Percentiles rank a stretch among this genome's conserved stretches.
Evolutionary conservation across 2,329 filamentous ascomycete genomes (phyloP).

Genomic region (Pseudopyrenochaeta lycopersici): DNA sequence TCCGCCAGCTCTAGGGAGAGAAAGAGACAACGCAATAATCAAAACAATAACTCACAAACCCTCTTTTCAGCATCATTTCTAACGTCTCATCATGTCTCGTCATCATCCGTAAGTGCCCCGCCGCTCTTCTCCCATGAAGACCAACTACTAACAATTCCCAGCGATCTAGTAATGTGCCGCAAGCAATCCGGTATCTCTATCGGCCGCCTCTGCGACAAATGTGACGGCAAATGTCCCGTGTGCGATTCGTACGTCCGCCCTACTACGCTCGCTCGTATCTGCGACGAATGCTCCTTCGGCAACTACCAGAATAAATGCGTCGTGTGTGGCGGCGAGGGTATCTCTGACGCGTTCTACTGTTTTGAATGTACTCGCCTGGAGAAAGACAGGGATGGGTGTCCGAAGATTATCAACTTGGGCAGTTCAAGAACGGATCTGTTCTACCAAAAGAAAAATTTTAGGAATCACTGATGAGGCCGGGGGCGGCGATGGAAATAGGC

Average conservation of each 20-base stretch:
- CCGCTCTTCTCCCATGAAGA: slow-evolving; percentile 1
- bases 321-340: slow-evolving; percentile 97
- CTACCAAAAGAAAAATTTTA: slow-evolving; percentile 77
- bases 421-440: slow-evolving; percentile 93
- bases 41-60: not conserved
- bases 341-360: slow-evolving; percentile 98
- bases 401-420: slow-evolving; percentile 98
- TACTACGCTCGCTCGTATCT: slow-evolving; percentile 96
- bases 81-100: slow-evolving; percentile 74
- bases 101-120: slow-evolving; percentile 79
- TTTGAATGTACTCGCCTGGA: slow-evolving; percentile 97
- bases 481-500: not conserved
- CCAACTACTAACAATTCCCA: slow-evolving; percentile 48
- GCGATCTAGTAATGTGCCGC: slow-evolving; percentile 99
- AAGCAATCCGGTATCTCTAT: slow-evolving; percentile 98
- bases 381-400: slow-evolving; percentile 96
- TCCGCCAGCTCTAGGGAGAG: too few relatives aligned
- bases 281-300: slow-evolving; percentile 98
- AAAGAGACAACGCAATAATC: not conserved
- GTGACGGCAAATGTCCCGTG: slow-evolving; percentile 98
- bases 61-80: not conserved
- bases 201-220: slow-evolving; percentile 99
- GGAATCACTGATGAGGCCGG: slow-evolving; percentile 60
- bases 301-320: slow-evolving; percentile 99
- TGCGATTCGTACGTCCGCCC: slow-evolving; percentile 99